A percentile compares a stretch with the other conserved stretches of the same genome.
Evolutionary conservation across 768 basidiomycete species (phyloP).

Genomic region (Candolleomyces aberdarensis): DNA sequence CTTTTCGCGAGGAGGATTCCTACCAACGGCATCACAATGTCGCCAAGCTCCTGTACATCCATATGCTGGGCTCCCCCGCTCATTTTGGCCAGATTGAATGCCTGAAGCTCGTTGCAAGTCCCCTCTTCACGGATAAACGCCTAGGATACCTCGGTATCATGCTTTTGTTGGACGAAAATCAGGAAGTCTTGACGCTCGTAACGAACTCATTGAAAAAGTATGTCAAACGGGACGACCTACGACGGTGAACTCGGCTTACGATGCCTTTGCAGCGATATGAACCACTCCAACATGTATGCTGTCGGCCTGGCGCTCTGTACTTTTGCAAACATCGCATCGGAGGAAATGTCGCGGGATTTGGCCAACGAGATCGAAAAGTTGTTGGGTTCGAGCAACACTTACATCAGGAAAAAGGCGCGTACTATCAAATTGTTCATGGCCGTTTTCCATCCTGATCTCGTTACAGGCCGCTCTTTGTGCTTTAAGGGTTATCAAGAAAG

Average conservation of each 20-base stretch:
- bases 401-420: slow-evolving; percentile 95
- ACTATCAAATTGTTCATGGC: neutral
- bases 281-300: slow-evolving; percentile 98
- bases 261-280: slow-evolving; percentile 78
- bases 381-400: slow-evolving; percentile 94
- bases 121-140: slow-evolving; percentile 93
- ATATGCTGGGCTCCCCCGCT: slow-evolving; percentile 97
- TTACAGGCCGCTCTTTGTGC: slow-evolving; percentile 91
- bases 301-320: slow-evolving; percentile 97
- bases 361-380: slow-evolving; percentile 98
- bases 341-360: slow-evolving; percentile 99
- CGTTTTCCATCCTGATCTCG: slow-evolving; percentile 7
- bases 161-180: slow-evolving; percentile 95
- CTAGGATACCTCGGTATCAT: slow-evolving; percentile 97
- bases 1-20: slow-evolving; percentile 96
- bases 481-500: slow-evolving; percentile 89
- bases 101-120: slow-evolving; percentile 90
- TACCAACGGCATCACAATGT: slow-evolving; percentile 95
- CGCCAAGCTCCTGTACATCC: slow-evolving; percentile 96
- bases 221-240: slow-evolving; percentile 15
- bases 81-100: slow-evolving; percentile 99
- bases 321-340: slow-evolving; percentile 97
- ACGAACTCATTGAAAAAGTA: slow-evolving; percentile 99
- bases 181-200: slow-evolving; percentile 94
- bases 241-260: neutral